Percentiles rank a stretch among this genome's conserved stretches.
Conservation (phyloP, 352 stramenopile genomes). For the Pythium coloratum region DNA sequence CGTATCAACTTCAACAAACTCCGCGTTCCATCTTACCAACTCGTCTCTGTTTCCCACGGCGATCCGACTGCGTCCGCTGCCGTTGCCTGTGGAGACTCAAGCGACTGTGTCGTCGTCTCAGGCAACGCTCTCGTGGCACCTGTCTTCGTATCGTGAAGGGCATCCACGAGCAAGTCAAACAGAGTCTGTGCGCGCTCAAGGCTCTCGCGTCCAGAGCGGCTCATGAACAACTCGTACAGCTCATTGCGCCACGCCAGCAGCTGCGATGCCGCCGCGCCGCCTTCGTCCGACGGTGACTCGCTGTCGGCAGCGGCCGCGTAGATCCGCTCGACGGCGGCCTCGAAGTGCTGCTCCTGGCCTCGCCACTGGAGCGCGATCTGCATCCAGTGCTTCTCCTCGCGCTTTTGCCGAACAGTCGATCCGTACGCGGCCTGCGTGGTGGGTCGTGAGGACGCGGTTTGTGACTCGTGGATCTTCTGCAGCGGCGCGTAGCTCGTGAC, state of each 20-base stretch:
- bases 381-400: constrained; percentile 48
- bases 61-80: constrained; percentile 7
- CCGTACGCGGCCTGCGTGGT: constrained; percentile 5
- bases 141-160: background rate
- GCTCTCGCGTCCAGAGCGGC: constrained; percentile 27
- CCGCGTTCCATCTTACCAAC: background rate
- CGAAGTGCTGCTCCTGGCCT: constrained; percentile 47
- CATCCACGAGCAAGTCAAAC: constrained; percentile 12
- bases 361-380: constrained; percentile 59
- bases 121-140: background rate
- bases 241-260: constrained; percentile 56
- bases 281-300: background rate
- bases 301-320: constrained; percentile 25
- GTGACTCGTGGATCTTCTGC: constrained; percentile 10
- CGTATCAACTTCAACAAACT: constrained; percentile 1
- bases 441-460: background rate
- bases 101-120: background rate
- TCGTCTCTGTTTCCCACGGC: constrained; percentile 9
- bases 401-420: constrained; percentile 30
- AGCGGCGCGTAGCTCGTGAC: constrained; percentile 51
- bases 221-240: constrained; percentile 51
- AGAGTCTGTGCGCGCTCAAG: constrained; percentile 32
- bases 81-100: background rate
- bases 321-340: constrained; percentile 49
- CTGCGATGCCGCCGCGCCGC: constrained; percentile 29